phyloP scores from a whole-genome alignment of 2,329 filamentous ascomycete genomes.

The Pseudogymnoascus sp. region DNA sequence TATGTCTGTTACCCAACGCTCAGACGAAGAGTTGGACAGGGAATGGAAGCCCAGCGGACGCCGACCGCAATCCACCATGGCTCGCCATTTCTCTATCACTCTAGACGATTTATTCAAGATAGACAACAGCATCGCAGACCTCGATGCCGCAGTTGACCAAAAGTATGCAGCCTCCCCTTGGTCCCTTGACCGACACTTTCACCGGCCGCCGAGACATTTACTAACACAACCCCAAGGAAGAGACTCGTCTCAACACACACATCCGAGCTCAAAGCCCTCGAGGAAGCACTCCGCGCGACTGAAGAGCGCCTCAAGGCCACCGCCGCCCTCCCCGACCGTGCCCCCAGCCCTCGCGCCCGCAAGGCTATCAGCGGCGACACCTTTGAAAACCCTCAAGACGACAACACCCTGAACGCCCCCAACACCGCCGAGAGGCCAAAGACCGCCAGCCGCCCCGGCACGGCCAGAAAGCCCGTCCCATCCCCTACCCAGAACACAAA shows the following conservation, averaged over 20 bases:
- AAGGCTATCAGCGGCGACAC: slow-evolving; percentile 21
- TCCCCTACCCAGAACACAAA: slow-evolving; percentile 6
- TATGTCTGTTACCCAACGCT: slow-evolving; percentile 28
- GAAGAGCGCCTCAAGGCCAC: slow-evolving; percentile 63
- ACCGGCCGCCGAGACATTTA: not conserved
- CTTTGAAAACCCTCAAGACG: slow-evolving; percentile 16
- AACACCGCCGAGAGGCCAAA: slow-evolving; percentile 17
- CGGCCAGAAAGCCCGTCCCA: slow-evolving; percentile 2
- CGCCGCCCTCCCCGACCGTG: slow-evolving; percentile 15
- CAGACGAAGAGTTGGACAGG: slow-evolving; percentile 65
- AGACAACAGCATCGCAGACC: slow-evolving; percentile 67
- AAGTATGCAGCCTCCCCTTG: slow-evolving; percentile 49
- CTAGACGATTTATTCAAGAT: slow-evolving; percentile 86
- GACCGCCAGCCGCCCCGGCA: slow-evolving; percentile 13
- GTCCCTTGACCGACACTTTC: not conserved
- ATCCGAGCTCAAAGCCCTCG: slow-evolving; percentile 78
- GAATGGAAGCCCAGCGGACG: slow-evolving; percentile 71
- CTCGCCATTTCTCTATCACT: slow-evolving; percentile 77
- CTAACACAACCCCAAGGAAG: slow-evolving; percentile 52
- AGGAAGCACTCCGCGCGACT: slow-evolving; percentile 76
- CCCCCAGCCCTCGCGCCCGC: slow-evolving; percentile 21
- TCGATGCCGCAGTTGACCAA: slow-evolving; percentile 70
- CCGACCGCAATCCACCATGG: slow-evolving; percentile 81
- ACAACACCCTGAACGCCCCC: slow-evolving; percentile 20
- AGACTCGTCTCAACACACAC: slow-evolving; percentile 67